Conservation (phyloP, 2,329 filamentous ascomycete genomes). For the Alternaria atra region DNA sequence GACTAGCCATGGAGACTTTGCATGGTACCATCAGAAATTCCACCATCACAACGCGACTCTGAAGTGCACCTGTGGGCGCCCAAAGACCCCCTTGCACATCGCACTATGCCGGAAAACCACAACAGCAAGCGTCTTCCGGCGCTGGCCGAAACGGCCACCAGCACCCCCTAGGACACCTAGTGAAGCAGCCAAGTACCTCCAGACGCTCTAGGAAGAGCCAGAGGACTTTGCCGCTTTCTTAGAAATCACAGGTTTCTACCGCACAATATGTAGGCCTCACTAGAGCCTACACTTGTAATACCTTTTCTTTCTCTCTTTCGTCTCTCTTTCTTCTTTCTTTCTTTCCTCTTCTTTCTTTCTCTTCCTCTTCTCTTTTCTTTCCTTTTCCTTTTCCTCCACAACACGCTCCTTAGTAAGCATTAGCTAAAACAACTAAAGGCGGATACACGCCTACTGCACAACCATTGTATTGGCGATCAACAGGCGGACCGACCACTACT, state of each 20-base stretch:
- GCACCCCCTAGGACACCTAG: background rate
- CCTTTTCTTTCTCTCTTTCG: background rate
- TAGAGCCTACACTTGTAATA: background rate
- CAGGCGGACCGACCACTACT: constrained; percentile 2
- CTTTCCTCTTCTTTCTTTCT: too few species aligned
- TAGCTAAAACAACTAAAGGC: constrained; percentile 2
- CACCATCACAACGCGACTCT: constrained; percentile 1
- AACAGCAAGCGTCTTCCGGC: background rate
- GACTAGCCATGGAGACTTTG: constrained; percentile 8
- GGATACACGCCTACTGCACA: constrained; percentile 1
- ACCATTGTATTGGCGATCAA: background rate
- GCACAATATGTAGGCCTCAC: background rate
- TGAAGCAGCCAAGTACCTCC: background rate
- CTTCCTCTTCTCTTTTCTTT: background rate
- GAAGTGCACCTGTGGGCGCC: constrained; percentile 7
- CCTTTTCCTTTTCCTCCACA: background rate
- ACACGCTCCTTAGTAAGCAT: constrained; percentile 2
- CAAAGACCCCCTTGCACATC: constrained; percentile 2
- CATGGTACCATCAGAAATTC: constrained; percentile 7
- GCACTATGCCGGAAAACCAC: constrained; percentile 3
- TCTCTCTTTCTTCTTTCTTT: background rate
- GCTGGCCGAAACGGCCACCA: background rate
- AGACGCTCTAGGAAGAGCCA: background rate
- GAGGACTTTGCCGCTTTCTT: constrained; percentile 3
- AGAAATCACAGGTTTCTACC: background rate